Percentiles rank a stretch among this genome's conserved stretches.
Evolutionary conservation across 257 asterid species (phyloP).

Genomic region (Solanum corneliomulleri): DNA sequence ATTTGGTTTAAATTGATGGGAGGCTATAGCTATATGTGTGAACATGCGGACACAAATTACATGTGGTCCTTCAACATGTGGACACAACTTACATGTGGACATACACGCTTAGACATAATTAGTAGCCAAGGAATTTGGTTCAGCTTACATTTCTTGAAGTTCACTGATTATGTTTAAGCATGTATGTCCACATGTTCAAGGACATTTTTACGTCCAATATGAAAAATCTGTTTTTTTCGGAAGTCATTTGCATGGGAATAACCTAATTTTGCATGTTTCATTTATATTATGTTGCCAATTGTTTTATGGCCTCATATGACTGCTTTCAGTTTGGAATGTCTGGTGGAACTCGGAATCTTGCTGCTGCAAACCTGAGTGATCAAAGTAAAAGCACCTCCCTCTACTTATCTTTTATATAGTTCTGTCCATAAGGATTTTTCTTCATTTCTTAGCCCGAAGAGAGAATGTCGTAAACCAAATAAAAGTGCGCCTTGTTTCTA

Average conservation of each 20-base stretch:
- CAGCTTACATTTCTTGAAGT: background rate
- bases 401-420: background rate
- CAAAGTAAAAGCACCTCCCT: slow-evolving; percentile 45
- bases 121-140: background rate
- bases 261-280: background rate
- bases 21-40: background rate
- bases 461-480: background rate
- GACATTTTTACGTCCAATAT: background rate
- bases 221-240: background rate
- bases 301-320: background rate
- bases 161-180: background rate
- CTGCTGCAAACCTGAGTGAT: slow-evolving; percentile 66
- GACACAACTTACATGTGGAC: background rate
- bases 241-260: background rate
- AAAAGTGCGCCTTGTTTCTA: background rate
- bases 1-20: background rate
- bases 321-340: slow-evolving; percentile 65
- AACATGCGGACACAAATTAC: background rate
- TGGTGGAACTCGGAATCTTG: slow-evolving; percentile 58
- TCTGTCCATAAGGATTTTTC: background rate
- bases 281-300: background rate
- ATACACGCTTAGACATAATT: background rate
- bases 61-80: background rate
- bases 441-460: background rate
- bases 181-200: background rate